Evolutionary conservation across 2,329 filamentous ascomycete genomes (phyloP).

Genomic region (Tolypocladium nubicola): DNA sequence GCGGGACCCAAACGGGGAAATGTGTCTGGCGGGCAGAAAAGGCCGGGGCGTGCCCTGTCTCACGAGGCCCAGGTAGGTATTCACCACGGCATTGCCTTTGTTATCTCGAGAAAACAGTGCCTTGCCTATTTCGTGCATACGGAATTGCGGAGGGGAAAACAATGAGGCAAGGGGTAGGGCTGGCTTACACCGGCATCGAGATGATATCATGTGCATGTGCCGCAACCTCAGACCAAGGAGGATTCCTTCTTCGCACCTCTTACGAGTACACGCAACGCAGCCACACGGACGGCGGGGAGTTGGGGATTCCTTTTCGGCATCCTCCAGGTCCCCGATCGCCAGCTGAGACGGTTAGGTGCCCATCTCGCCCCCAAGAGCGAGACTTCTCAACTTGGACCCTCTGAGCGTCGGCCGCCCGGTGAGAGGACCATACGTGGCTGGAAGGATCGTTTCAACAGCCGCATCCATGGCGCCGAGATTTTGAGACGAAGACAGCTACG

Average conservation of each 20-base stretch:
- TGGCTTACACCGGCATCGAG: neutral
- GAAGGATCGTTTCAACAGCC: neutral
- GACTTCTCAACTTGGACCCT: neutral
- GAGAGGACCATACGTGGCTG: neutral
- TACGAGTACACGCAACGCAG: neutral
- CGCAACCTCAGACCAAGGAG: neutral
- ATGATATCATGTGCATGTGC: neutral
- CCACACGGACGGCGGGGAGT: neutral
- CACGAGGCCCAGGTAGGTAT: neutral
- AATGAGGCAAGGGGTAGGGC: neutral
- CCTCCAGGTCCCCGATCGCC: neutral
- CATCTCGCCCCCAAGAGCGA: neutral
- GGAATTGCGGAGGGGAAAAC: neutral
- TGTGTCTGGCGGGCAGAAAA: neutral
- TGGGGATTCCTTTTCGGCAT: neutral
- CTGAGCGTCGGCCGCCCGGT: neutral
- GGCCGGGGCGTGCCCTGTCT: neutral
- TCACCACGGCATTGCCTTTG: slow-evolving; percentile 4
- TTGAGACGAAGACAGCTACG: neutral
- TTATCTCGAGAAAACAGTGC: slow-evolving; percentile 11
- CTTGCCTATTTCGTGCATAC: slow-evolving; percentile 6
- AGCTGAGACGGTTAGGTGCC: neutral
- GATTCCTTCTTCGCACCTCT: neutral
- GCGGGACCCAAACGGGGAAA: slow-evolving; percentile 1
- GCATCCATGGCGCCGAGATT: neutral